These are phyloP conservation scores for Globisporangium recalcitrans DNA, from an alignment of 352 stramenopile genomes.

Conservation along the genomic window DNA sequence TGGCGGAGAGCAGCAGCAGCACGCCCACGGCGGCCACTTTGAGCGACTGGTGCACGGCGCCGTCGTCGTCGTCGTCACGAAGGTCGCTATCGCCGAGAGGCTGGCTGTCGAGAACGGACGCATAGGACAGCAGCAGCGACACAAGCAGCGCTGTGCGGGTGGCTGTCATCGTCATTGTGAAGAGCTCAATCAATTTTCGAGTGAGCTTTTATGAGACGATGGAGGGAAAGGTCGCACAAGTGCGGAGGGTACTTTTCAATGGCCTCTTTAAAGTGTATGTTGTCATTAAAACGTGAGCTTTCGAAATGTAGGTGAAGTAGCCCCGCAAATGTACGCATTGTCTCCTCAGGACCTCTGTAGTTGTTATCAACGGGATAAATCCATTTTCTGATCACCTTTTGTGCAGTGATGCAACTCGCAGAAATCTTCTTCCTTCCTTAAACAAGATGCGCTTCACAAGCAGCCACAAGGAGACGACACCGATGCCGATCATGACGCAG, in stretches of 20 bases:
- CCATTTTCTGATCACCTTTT: not conserved
- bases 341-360: not conserved
- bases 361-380: not conserved
- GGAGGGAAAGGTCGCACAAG: slow-evolving; percentile 1
- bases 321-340: not conserved
- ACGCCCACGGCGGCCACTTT: slow-evolving; percentile 48
- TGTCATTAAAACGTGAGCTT: no score
- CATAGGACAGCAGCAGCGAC: slow-evolving; percentile 2
- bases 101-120: not conserved
- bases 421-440: not conserved
- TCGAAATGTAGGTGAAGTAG: no score
- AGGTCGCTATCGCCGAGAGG: slow-evolving; percentile 1
- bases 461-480: not conserved
- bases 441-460: not conserved
- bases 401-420: not conserved
- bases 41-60: slow-evolving; percentile 19
- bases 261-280: not conserved
- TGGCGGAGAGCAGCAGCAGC: slow-evolving; percentile 80
- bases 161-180: not conserved
- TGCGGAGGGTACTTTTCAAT: not conserved
- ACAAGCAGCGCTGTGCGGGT: not conserved
- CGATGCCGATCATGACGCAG: not conserved
- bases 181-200: not conserved
- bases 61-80: slow-evolving; percentile 6
- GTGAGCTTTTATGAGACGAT: not conserved